These are phyloP conservation scores for Ustilago hordei DNA, from an alignment of 1,284 basidiomycete genomes.

Conservation along the genomic window DNA sequence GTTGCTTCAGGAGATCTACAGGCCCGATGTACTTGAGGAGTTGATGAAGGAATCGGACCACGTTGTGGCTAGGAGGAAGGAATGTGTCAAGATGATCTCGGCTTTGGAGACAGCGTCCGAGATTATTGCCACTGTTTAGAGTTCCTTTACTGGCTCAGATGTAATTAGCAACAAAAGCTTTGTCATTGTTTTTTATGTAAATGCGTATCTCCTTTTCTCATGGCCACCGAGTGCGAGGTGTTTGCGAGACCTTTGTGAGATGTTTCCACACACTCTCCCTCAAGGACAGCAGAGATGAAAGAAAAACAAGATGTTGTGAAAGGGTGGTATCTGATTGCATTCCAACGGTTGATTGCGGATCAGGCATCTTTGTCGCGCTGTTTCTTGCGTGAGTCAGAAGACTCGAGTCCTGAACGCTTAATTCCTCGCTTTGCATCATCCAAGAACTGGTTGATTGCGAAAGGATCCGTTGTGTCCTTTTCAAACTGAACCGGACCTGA, in stretches of 20 bases:
- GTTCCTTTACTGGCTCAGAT: background rate
- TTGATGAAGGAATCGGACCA: slow-evolving; percentile 69
- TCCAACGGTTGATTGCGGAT: background rate
- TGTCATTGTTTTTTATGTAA: slow-evolving; percentile 12
- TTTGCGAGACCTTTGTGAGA: background rate
- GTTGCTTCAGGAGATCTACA: slow-evolving; percentile 74
- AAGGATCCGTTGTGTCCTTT: slow-evolving; percentile 95
- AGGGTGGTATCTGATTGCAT: background rate
- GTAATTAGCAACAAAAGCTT: background rate
- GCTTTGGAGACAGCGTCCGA: slow-evolving; percentile 68
- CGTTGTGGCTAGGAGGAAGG: slow-evolving; percentile 65
- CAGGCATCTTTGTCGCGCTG: slow-evolving; percentile 12
- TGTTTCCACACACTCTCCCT: background rate
- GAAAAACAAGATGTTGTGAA: background rate
- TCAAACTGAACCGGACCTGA: slow-evolving; percentile 97
- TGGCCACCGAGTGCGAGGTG: background rate
- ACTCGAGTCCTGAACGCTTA: slow-evolving; percentile 72
- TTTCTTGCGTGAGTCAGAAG: slow-evolving; percentile 20
- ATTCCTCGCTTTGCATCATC: slow-evolving; percentile 94
- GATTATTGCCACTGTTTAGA: slow-evolving; percentile 67
- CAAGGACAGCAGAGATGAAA: background rate
- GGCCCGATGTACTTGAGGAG: slow-evolving; percentile 65
- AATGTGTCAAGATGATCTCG: slow-evolving; percentile 69
- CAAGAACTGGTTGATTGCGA: slow-evolving; percentile 96
- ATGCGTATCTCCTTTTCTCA: slow-evolving; percentile 7